Conservation (phyloP, 1,284 basidiomycete genomes). For the Leccinum colubrinum region DNA sequence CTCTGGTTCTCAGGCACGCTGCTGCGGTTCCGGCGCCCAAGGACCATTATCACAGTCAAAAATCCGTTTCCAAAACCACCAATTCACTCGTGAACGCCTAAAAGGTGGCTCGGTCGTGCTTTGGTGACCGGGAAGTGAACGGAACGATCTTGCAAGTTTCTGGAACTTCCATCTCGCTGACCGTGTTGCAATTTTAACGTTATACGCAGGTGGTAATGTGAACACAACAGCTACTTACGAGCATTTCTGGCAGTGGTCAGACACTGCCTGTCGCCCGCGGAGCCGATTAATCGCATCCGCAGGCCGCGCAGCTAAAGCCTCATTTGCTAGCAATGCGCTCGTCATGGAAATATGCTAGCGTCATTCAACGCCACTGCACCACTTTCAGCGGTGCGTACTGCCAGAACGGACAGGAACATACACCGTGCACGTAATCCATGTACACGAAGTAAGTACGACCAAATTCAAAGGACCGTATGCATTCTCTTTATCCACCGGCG, state of each 20-base stretch:
- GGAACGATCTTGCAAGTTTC: background rate
- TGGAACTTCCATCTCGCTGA: background rate
- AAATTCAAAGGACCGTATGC: background rate
- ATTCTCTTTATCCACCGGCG: background rate
- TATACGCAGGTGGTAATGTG: background rate
- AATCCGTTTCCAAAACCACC: background rate
- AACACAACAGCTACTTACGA: background rate
- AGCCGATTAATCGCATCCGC: background rate
- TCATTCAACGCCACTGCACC: background rate
- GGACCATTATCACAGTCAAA: background rate
- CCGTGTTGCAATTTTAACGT: background rate
- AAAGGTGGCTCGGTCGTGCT: background rate
- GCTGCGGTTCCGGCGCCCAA: background rate
- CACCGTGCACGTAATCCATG: background rate
- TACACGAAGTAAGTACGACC: background rate
- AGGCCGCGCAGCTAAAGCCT: background rate
- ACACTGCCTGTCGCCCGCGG: background rate
- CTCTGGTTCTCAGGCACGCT: background rate
- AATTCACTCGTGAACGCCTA: background rate
- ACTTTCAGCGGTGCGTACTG: background rate
- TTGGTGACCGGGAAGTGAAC: background rate
- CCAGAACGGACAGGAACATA: background rate
- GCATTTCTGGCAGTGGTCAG: background rate
- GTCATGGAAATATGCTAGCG: background rate
- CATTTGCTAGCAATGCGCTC: background rate